phyloP scores from a whole-genome alignment of 805 yeast species.

The Starmerella sirachaensis region DNA sequence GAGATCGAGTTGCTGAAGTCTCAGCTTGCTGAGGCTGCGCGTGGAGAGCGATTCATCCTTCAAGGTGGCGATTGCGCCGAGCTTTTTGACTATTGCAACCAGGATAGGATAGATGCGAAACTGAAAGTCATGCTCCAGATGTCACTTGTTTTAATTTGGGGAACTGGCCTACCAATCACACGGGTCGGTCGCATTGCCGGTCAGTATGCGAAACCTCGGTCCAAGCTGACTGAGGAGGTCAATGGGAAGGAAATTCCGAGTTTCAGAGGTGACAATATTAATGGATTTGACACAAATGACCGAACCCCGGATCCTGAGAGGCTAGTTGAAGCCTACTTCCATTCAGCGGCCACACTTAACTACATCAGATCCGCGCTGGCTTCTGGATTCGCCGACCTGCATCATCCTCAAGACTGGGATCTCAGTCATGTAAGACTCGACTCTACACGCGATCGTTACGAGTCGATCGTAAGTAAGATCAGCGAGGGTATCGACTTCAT shows the following conservation, averaged over 20 bases:
- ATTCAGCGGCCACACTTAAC: slow-evolving; percentile 36
- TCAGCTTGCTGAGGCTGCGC: slow-evolving; percentile 32
- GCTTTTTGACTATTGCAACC: slow-evolving; percentile 34
- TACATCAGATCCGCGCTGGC: slow-evolving; percentile 29
- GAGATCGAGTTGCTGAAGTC: slow-evolving; percentile 30
- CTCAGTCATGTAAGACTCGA: slow-evolving; percentile 31
- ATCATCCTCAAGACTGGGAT: slow-evolving; percentile 33
- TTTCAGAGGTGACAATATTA: slow-evolving; percentile 35
- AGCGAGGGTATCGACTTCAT: slow-evolving; percentile 31
- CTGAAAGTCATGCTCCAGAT: slow-evolving; percentile 34
- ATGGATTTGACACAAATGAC: slow-evolving; percentile 32
- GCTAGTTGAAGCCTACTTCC: slow-evolving; percentile 34
- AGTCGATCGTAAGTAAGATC: slow-evolving; percentile 28
- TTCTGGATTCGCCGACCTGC: slow-evolving; percentile 34
- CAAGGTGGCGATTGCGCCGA: slow-evolving; percentile 39
- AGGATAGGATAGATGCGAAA: slow-evolving; percentile 32
- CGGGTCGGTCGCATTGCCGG: slow-evolving; percentile 36
- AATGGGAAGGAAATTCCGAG: slow-evolving; percentile 33
- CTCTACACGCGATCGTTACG: slow-evolving; percentile 31
- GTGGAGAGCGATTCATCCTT: slow-evolving; percentile 34
- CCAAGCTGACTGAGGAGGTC: slow-evolving; percentile 33
- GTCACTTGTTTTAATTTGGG: slow-evolving; percentile 36
- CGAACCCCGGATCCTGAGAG: slow-evolving; percentile 33
- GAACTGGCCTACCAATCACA: slow-evolving; percentile 31
- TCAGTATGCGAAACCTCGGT: slow-evolving; percentile 36